phyloP scores from a whole-genome alignment of 768 basidiomycete species.

The Termitomyces sp. region DNA sequence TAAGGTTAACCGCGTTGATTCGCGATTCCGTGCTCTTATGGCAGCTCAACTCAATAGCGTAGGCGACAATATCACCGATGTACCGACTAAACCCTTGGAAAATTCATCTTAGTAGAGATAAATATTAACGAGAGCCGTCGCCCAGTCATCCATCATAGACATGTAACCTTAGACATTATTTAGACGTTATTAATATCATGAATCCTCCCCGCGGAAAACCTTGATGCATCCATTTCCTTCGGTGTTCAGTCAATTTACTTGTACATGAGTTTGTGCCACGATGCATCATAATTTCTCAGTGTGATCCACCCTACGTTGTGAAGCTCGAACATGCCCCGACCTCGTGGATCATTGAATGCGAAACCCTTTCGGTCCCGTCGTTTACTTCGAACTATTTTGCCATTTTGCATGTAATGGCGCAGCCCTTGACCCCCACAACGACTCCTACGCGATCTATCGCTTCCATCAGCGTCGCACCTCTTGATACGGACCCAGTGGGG shows the following conservation, averaged over 20 bases:
- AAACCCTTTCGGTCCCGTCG: neutral
- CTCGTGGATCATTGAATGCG: slow-evolving; percentile 13
- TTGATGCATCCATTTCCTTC: neutral
- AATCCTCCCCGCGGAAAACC: neutral
- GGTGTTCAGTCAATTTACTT: neutral
- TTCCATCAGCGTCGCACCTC: slow-evolving; percentile 11
- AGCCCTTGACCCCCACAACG: slow-evolving; percentile 17
- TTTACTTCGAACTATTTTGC: slow-evolving; percentile 2
- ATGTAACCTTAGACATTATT: neutral
- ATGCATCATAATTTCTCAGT: slow-evolving; percentile 2
- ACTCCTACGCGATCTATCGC: neutral
- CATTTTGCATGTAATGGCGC: slow-evolving; percentile 9
- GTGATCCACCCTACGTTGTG: slow-evolving; percentile 5
- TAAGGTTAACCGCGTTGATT: slow-evolving; percentile 66
- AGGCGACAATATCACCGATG: slow-evolving; percentile 22
- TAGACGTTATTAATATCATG: slow-evolving; percentile 1
- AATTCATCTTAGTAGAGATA: neutral
- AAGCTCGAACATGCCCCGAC: slow-evolving; percentile 10
- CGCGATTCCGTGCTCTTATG: slow-evolving; percentile 85
- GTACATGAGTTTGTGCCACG: neutral
- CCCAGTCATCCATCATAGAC: neutral
- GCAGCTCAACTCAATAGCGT: slow-evolving; percentile 76
- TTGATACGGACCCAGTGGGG: slow-evolving; percentile 8
- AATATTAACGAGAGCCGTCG: neutral
- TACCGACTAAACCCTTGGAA: neutral